Conservation (phyloP, 495 filamentous ascomycete genomes). For the Lophiostoma macrostomum region DNA sequence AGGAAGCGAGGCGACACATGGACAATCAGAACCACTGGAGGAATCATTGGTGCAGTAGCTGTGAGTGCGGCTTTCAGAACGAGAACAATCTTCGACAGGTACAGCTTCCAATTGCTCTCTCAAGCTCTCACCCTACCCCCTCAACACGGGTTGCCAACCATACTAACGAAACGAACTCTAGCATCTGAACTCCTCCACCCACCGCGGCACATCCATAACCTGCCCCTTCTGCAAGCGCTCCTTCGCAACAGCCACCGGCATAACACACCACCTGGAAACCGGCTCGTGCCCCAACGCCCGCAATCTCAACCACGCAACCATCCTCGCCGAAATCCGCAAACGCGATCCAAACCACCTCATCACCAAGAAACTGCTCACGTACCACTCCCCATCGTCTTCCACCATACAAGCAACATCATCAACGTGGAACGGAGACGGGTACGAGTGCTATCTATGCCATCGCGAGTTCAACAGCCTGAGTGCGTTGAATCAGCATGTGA, state of each 20-base stretch:
- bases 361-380: conserved; percentile 45
- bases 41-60: conserved; percentile 42
- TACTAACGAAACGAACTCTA: conserved; percentile 16
- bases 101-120: background rate
- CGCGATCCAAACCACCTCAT: conserved; percentile 47
- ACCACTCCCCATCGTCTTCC: conserved; percentile 30
- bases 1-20: conserved; percentile 44
- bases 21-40: conserved; percentile 35
- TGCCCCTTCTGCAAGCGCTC: conserved; percentile 48
- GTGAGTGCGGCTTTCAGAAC: conserved; percentile 41
- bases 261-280: conserved; percentile 48
- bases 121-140: too few species aligned
- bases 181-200: conserved; percentile 56
- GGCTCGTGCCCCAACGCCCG: conserved; percentile 43
- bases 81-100: conserved; percentile 35
- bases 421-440: conserved; percentile 44
- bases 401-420: conserved; percentile 22
- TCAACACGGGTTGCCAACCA: too few species aligned
- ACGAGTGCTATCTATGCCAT: conserved; percentile 51
- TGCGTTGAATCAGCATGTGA: conserved; percentile 36
- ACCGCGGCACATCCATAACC: conserved; percentile 69
- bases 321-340: conserved; percentile 50
- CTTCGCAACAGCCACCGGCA: conserved; percentile 46
- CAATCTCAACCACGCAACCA: conserved; percentile 43
- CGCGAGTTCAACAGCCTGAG: conserved; percentile 32